Evolutionary conservation across 768 basidiomycete species (phyloP), one percentile per base, ranked within the genome.

Genomic region (Gloeopeniophorella convolvens): DNA sequence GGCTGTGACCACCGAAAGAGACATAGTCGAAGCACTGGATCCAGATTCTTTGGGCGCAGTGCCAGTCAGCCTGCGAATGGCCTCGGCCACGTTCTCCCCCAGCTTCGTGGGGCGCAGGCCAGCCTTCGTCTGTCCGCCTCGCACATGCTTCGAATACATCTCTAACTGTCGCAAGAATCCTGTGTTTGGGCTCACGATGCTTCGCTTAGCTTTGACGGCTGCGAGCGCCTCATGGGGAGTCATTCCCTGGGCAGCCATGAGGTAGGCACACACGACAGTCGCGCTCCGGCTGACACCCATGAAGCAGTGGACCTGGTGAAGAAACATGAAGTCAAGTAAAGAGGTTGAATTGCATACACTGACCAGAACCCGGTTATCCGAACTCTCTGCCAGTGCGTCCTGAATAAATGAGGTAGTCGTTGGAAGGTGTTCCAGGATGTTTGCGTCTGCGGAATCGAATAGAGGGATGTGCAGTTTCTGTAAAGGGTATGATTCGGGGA

Each of bases 231-330:
- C 57, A 16, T 55, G 31, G 32, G 62, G 48, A 13, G 65, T 59
- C 63, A 67, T 64, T 28, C 31, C 18, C 32, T 27, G 54, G 24
- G 62, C 55, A 4, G 59, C 65, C 45, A 69, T 57, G 42, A 68
- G 68, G 66, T 87, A 89, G 45, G 85, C 88, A 56, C 83, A 83
- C 3, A 89, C 79, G 34, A 89, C 76, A 3, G 85, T 88, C 1
- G 87, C 77, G 36, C 84, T 85, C 21, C 88, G 76, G 57, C 83
- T 86, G 46, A 89, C 73, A 33, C 88, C 88, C 65, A 82, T 79
- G 36, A 82, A 65, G 63, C 88, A 89, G 63, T 90, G 88, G 12
- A 89, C 83, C 85, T 88, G 24, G 26, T 40, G 11, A 11, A 6
- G 35, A 32, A 5, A 4, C 4, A 12, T 33, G 12, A 9, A 33